Evolutionary conservation across 2,329 filamentous ascomycete genomes (phyloP), one percentile per base, ranked within the genome.

Genomic region (Chlorencoelia australis): DNA sequence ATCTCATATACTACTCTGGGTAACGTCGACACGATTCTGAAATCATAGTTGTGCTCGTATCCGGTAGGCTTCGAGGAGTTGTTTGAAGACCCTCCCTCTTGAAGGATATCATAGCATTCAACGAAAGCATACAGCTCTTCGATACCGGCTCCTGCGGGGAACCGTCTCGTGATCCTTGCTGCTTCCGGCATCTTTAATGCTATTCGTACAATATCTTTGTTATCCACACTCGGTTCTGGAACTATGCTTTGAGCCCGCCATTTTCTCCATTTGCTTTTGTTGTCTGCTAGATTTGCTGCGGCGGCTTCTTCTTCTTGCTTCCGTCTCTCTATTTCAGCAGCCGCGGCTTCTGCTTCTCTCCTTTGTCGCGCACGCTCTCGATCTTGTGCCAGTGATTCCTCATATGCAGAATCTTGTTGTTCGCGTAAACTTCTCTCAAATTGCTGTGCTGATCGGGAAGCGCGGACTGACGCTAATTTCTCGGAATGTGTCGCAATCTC

Each of bases 391-490:
- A 98, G 66, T 0, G 85, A 94, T 43, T 87, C 76, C 61, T 98
- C 88, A 58, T 98, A 98, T 1, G 91, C 91, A 7, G 76, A 82
- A 56, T 96, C 87, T 57, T 98, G 91, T 58, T 94, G 78, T 42
- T 82, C 74, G n/a, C 88, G 75, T 21, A 98, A 66, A 50, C 66
- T 83, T 30, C 89, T 73, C n/a, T 82, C 74, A 2, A 85, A 77
- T 55, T 93, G 77, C 48, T 94, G 84, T 27, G 87, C 85, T 11
- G 75, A 73, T 35, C 88, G 71, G 50, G 85, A 77, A 2, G 80
- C 73, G n/a, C 88, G 74, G 14, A 83, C 79, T 19, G 76, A 70
- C 25, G 77, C 75, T 4, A 98, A 66, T 30, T 89, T 78, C 11
- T 80, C 72, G n/a, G 73, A 73, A 55, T 94, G 83, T 43, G 82